Base-by-base conservation (phyloP, 768 basidiomycete species). In the Boletales sp. region DNA sequence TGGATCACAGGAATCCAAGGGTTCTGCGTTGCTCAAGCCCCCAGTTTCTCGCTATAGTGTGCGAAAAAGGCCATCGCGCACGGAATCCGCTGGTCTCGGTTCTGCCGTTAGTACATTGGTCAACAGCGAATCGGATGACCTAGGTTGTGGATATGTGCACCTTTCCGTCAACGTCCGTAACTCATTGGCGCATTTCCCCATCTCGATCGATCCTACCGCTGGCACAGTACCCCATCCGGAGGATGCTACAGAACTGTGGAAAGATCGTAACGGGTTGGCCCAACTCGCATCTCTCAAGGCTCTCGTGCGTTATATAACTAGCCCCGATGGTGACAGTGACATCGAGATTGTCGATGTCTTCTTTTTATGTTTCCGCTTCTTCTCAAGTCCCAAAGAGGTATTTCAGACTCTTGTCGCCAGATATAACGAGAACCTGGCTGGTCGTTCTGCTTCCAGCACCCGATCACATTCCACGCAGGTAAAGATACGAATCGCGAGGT, bases 331-430 rank as follows among this genome's bases (percentile, higher is more conserved):
- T 9, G 54, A 72, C 15, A 47, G 40, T 42, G 76, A 83, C 49
- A 62, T 67, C 46, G 64, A 76, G 35, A 62, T 86, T 66, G 58
- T 68, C 52, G 64, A 76, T 51, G 65, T 79, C 2, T 86, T 90
- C 69, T 83, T 87, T 67, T 67, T 82, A n/a, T 81, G 78, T 45
- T 90, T 89, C 68, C 81, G 87, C 25, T 76, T 81, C 53, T 89
- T 86, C 70, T 76, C 79, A 13, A 72, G 74, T 0, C 76, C 87
- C 0, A 25, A 39, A 14, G 70, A 74, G 8, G 69, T 83, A 11
- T 68, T 81, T 32, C 64, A 68, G 0, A 65, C 71, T 7, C 62
- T 83, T 19, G 55, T 79, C 21, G 62, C 61, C 6, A 78, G 86
- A 37, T 90, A 80, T 64, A 65, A 79, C 45, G 72, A 74, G 49